Evolutionary conservation across 805 yeast genomes (phyloP), one percentile per base, ranked within the genome.

Genomic region (Saturnispora sanitii): DNA sequence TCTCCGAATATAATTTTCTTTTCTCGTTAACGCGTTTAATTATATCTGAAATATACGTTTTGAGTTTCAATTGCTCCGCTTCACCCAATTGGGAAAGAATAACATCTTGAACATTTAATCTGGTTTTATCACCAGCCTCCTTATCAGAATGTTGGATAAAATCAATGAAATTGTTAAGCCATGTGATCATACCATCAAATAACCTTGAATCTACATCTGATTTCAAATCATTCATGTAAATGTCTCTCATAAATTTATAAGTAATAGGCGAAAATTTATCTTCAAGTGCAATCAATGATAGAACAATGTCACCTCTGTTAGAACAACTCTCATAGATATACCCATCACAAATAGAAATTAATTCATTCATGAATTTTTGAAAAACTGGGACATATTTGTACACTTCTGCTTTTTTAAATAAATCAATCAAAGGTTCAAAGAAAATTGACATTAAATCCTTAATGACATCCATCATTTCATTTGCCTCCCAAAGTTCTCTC

Each of bases 401-500:
- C 44, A 84, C 68, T 42, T 75, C 71, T 3, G 90, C 83, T 25
- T 72, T 68, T 45, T 75, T 74, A 63, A 83, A 80, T 1, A 84
- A 67, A 22, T 68, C 68, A 42, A 83, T 79, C 55, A 84, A 62
- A 1, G 94, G 92, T 46, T 79, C 80, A 55, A 82, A 83, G 46
- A 83, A 77, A 47, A 82, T 65, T 2, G 84, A 66, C 35, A 92
- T 68, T 22, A 86, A 65, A 36, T 83, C 84, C 48, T 82, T 82
- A 43, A 88, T 65, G 32, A 90, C 67, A 28, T 69, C 69, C n/a
- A 87, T 78, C 35, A 94, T 64, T 48, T 82, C 84, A 0, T 90
- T 86, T 50, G 88, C 95, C 35, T 75, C 77, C 94, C 95, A 85
- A 33, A 88, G 56, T 53, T 79, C 79, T 51, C 77, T 78, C 66